These are phyloP conservation scores for Dryadomyces quercus-mongolicae DNA, from an alignment of 2,329 filamentous ascomycete species.

Conservation along the genomic window DNA sequence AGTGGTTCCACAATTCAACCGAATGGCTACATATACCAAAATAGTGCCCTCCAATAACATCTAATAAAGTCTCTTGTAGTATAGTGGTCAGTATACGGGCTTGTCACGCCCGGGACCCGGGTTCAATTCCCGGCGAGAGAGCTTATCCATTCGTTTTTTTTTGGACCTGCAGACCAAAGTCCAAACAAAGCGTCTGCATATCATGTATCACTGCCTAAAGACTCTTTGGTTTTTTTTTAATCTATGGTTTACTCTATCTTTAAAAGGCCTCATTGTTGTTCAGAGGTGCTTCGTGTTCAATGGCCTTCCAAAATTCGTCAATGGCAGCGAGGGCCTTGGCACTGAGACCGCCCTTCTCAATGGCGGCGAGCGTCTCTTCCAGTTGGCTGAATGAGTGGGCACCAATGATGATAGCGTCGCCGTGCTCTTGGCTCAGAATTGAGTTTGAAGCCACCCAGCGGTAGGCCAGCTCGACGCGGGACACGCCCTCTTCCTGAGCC, in stretches of 20 bases:
- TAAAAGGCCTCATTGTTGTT: background rate
- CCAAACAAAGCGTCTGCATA: no score
- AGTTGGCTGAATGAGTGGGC: constrained; percentile 22
- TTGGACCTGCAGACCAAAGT: no score
- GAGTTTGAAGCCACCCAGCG: constrained; percentile 27
- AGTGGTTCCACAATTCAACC: no score
- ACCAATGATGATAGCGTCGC: constrained; percentile 24
- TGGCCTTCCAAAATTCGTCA: constrained; percentile 43
- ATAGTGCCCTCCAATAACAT: background rate
- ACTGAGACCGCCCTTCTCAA: constrained; percentile 27
- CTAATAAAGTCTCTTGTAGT: constrained; percentile 8
- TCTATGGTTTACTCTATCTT: background rate
- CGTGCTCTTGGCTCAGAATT: constrained; percentile 16
- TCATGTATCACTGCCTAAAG: no score
- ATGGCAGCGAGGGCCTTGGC: constrained; percentile 16
- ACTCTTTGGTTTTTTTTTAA: background rate
- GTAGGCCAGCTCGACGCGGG: constrained; percentile 16
- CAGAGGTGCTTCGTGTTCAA: constrained; percentile 38
- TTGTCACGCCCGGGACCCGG: constrained; percentile 13
- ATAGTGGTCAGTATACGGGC: constrained; percentile 13
- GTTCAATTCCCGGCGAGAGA: constrained; percentile 13
- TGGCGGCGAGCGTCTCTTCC: constrained; percentile 17
- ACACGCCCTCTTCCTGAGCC: constrained; percentile 5
- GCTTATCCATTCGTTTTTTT: background rate
- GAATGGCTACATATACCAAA: background rate